phyloP scores from a whole-genome alignment of 2,329 filamentous ascomycete genomes.

The Phyllosticta citrichinensis region DNA sequence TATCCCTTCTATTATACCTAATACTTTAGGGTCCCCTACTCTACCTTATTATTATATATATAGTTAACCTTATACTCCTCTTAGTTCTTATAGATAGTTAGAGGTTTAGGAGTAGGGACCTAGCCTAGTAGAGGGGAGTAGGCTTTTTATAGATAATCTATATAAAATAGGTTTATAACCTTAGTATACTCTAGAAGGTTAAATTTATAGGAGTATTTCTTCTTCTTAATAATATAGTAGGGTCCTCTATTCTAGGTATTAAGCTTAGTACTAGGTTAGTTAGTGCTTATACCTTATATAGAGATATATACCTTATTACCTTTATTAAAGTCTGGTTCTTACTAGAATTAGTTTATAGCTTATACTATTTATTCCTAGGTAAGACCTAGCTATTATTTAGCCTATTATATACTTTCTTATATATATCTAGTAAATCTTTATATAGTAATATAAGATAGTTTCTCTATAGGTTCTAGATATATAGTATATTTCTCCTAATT shows the following conservation, averaged over 20 bases:
- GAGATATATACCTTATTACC: neutral
- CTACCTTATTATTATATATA: neutral
- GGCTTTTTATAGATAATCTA: neutral
- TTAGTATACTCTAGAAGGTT: neutral
- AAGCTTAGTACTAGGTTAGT: neutral
- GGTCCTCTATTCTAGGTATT: neutral
- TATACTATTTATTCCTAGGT: neutral
- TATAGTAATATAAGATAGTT: neutral
- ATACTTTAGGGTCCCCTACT: neutral
- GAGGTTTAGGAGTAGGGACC: neutral
- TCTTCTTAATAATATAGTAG: neutral
- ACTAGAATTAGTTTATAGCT: neutral
- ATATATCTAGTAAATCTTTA: neutral
- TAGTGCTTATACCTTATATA: neutral
- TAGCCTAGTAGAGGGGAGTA: neutral
- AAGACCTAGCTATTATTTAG: neutral
- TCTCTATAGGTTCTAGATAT: neutral
- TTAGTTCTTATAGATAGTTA: neutral
- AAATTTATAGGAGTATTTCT: neutral
- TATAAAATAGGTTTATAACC: neutral
- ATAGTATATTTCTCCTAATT: neutral
- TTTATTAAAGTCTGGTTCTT: neutral
- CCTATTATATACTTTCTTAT: neutral
- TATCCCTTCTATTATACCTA: neutral
- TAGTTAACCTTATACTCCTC: neutral